Conservation (phyloP, 192 early-diverging fungal species). For the Borealophlyctis nickersoniae region DNA sequence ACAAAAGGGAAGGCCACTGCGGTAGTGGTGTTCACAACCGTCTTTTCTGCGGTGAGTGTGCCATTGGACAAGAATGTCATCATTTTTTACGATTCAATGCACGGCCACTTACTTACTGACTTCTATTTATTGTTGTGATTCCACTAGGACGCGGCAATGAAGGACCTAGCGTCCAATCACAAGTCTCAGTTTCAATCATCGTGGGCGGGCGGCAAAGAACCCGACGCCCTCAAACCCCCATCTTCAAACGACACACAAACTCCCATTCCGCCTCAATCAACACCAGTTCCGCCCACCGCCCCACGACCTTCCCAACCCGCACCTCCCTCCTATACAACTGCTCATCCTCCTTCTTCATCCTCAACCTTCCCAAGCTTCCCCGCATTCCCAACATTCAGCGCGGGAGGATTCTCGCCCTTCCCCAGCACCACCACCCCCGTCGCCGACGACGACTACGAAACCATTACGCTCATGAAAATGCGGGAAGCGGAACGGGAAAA, state of each 20-base stretch:
- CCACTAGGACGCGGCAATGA: neutral
- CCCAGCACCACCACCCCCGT: neutral
- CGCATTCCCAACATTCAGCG: too few relatives aligned
- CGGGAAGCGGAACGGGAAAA: constrained; percentile 9
- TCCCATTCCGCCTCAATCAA: too few relatives aligned
- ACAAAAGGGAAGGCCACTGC: constrained; percentile 19
- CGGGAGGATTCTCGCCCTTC: too few relatives aligned
- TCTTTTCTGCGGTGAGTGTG: constrained; percentile 20
- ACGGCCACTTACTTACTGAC: neutral
- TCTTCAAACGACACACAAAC: too few relatives aligned
- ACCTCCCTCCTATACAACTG: too few relatives aligned
- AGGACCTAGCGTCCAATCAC: constrained; percentile 1
- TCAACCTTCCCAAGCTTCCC: too few relatives aligned
- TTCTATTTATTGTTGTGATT: neutral
- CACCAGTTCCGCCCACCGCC: too few relatives aligned
- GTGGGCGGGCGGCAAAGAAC: constrained; percentile 13
- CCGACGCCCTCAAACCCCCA: too few relatives aligned
- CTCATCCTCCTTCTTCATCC: too few relatives aligned
- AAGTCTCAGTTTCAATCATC: constrained; percentile 8
- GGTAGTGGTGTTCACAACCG: constrained; percentile 15
- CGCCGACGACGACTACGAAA: constrained; percentile 27
- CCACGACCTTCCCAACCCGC: too few relatives aligned
- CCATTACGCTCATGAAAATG: constrained; percentile 23
- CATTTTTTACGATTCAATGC: too few relatives aligned
- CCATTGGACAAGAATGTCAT: too few relatives aligned